Base-by-base conservation (phyloP, 148 eudicot genomes). In the Rhododendron ovatum region DNA sequence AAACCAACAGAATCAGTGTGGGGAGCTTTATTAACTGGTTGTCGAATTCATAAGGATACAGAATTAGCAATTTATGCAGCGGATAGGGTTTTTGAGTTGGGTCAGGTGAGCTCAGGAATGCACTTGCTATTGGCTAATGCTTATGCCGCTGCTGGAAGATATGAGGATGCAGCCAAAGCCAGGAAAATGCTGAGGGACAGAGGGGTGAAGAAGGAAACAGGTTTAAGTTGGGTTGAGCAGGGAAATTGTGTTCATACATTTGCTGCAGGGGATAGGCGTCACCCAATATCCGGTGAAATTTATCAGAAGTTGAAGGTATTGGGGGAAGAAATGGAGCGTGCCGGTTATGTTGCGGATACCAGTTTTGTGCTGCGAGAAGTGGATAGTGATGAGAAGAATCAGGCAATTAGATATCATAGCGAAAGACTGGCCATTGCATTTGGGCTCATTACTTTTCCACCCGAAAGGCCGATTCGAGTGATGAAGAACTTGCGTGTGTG, bases 401-500 rank as follows among this genome's bases (percentile, higher is more conserved):
- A 88, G 85, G 77, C 91, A 9, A 91, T 95, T 86, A 91, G 92
- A 89, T 89, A 89, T 88, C 99, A 95, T 71, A 94, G 99, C 84
- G 98, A 96, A 89, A 91, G 99, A 85, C 85, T 96, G 74, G 99
- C 99, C 10, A 91, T 96, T 83, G 98, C 95, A 47, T 96, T 93
- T 89, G 95, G 93, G 7, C 88, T 95, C 14, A 93, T 96, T 45
- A 93, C 95, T 13, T 90, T 94, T 78, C 94, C 95, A 47, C 89
- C 88, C 20, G 92, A 92, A 30, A 90, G 95, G 87, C 93, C 94
- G 47, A 96, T 96, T 61, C 90, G 98, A 81, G 90, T 96, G 39
- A 94, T 96, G 98, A 96, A 95, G 88, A 96, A 96, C 89, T 90
- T 96, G 93, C 95, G 98, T 20, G 92, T 96, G 7, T 96, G 98